Conservation (phyloP, 768 basidiomycete genomes). For the Tulasnella sp. region DNA sequence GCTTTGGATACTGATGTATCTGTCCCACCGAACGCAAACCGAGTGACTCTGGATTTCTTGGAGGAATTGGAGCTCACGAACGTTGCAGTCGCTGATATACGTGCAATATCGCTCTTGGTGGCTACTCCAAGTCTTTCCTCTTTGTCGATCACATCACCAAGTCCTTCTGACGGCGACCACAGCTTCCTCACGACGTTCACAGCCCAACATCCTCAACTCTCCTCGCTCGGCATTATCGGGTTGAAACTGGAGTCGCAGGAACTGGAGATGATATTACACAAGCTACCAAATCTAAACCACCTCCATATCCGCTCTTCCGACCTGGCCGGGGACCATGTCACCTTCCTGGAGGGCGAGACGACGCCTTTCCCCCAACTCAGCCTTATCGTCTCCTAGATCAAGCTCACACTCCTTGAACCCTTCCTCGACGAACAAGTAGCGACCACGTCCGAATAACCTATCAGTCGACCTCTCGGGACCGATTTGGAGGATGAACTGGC, state of each 20-base stretch:
- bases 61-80: neutral
- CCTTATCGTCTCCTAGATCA: too few relatives aligned
- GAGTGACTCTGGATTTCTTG: neutral
- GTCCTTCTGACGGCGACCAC: neutral
- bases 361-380: too few relatives aligned
- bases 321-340: neutral
- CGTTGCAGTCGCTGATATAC: neutral
- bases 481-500: neutral
- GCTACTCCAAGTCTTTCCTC: neutral
- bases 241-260: neutral
- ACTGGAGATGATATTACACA: neutral
- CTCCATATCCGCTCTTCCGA: neutral
- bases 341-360: neutral
- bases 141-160: neutral
- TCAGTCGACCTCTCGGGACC: neutral
- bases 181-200: neutral
- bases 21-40: neutral
- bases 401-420: too few relatives aligned
- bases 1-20: neutral
- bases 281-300: neutral
- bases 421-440: too few relatives aligned
- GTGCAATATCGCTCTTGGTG: neutral
- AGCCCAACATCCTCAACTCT: neutral
- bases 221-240: neutral
- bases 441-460: too few relatives aligned